Percentiles rank a stretch among this genome's conserved stretches.
These are phyloP conservation scores for Hygrophorus russula DNA, from an alignment of 768 basidiomycete genomes.

Conservation along the genomic window DNA sequence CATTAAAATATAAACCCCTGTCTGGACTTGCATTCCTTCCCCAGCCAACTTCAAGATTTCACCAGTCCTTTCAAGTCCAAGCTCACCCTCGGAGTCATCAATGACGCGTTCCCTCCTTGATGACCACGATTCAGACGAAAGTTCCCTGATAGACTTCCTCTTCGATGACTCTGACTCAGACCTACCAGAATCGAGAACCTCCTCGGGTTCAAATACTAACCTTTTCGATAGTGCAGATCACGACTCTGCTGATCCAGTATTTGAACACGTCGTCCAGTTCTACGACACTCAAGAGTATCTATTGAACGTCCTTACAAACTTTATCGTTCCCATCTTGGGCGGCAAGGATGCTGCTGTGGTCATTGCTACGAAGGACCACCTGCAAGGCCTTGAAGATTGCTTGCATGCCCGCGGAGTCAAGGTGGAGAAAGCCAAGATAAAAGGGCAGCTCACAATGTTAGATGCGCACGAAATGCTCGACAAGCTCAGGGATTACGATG, in stretches of 20 bases:
- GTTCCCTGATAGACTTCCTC: too few relatives aligned
- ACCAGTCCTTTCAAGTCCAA: too few relatives aligned
- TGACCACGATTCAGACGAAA: too few relatives aligned
- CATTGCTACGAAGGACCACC: slow-evolving; percentile 1
- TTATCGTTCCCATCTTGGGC: slow-evolving; percentile 4
- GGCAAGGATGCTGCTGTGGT: slow-evolving; percentile 3
- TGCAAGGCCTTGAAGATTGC: background rate
- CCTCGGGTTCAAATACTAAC: background rate
- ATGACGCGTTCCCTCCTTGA: too few relatives aligned
- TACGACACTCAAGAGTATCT: slow-evolving; percentile 5
- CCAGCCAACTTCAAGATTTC: too few relatives aligned
- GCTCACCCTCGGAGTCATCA: too few relatives aligned
- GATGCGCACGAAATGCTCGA: slow-evolving; percentile 4
- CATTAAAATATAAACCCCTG: too few relatives aligned
- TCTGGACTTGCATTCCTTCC: too few relatives aligned
- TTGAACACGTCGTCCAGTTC: slow-evolving; percentile 5
- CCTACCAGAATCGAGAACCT: background rate
- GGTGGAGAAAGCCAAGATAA: background rate
- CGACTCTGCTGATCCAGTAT: background rate
- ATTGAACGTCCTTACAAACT: slow-evolving; percentile 2
- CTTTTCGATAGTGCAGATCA: background rate
- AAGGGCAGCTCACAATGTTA: slow-evolving; percentile 3
- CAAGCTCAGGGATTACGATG: background rate
- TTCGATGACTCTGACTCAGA: too few relatives aligned
- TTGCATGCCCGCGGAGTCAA: background rate